Percentiles rank a stretch among this genome's conserved stretches.
phyloP scores from a whole-genome alignment of 225 moss, liverwort and hornwort species.

The Polytrichum formosum region DNA sequence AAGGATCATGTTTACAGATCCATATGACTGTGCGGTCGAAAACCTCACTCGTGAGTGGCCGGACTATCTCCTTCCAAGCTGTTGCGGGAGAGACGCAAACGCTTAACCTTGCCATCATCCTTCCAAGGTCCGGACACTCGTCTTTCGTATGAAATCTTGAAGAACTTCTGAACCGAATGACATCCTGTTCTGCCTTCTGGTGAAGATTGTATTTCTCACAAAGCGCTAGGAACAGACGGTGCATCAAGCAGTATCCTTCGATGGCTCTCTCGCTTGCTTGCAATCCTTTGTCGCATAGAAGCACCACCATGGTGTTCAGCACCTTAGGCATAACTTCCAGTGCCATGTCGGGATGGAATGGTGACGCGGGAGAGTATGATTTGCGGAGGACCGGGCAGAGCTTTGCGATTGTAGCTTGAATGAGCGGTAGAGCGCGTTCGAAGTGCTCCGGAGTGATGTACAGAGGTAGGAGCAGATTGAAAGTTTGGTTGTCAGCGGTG shows the following conservation, averaged over 20 bases:
- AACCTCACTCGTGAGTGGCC: constrained; percentile 20
- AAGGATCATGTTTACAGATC: constrained; percentile 21
- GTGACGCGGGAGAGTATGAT: background rate
- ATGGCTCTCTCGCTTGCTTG: constrained; percentile 31
- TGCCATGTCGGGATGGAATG: constrained; percentile 28
- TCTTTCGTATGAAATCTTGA: constrained; percentile 9
- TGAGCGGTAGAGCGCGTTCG: constrained; percentile 14
- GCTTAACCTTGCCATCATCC: constrained; percentile 19
- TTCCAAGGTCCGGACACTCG: constrained; percentile 22
- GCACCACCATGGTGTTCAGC: constrained; percentile 27
- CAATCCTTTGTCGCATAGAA: constrained; percentile 25
- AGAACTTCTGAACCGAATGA: constrained; percentile 9
- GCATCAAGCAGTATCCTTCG: constrained; percentile 35
- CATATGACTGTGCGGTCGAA: constrained; percentile 24
- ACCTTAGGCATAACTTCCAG: constrained; percentile 36
- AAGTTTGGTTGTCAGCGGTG: constrained; percentile 22
- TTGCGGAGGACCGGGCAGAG: constrained; percentile 15
- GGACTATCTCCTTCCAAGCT: constrained; percentile 16
- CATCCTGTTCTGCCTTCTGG: constrained; percentile 11
- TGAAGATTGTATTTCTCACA: constrained; percentile 23
- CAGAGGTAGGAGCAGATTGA: constrained; percentile 21
- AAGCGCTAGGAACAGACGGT: constrained; percentile 32
- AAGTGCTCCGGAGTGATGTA: constrained; percentile 31
- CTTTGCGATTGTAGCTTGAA: constrained; percentile 15
- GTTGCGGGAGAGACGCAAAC: constrained; percentile 13